Percentiles rank a stretch among this genome's conserved stretches.
Conservation (phyloP, 2,329 filamentous ascomycete species). For the Xylariaceae sp. region DNA sequence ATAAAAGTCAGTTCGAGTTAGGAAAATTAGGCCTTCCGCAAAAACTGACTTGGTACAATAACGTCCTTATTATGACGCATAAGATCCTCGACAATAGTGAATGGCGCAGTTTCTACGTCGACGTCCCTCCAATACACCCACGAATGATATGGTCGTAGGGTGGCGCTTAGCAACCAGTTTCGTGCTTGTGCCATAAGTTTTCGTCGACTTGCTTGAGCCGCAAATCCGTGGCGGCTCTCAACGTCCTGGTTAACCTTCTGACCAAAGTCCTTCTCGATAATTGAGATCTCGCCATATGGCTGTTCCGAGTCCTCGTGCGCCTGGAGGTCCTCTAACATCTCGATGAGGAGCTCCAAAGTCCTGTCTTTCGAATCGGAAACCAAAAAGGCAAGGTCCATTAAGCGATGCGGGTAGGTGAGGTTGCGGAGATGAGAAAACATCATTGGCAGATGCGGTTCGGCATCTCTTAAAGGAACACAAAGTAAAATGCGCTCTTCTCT, state of each 20-base stretch:
- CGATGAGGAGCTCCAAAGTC: slow-evolving; percentile 71
- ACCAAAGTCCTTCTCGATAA: slow-evolving; percentile 98
- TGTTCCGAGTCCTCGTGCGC: slow-evolving; percentile 72
- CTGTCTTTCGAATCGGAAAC: slow-evolving; percentile 96
- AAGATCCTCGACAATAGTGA: slow-evolving; percentile 92
- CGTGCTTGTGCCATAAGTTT: slow-evolving; percentile 98
- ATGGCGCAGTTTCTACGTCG: slow-evolving; percentile 94
- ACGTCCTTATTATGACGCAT: slow-evolving; percentile 99
- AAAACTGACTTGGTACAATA: slow-evolving; percentile 86
- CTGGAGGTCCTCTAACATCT: slow-evolving; percentile 75
- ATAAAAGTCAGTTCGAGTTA: neutral
- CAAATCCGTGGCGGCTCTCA: slow-evolving; percentile 94
- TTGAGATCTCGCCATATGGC: slow-evolving; percentile 91
- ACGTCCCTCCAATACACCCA: slow-evolving; percentile 99
- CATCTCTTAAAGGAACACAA: slow-evolving; percentile 90
- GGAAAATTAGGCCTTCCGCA: neutral
- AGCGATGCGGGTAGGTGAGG: slow-evolving; percentile 92
- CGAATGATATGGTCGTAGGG: slow-evolving; percentile 88
- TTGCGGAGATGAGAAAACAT: slow-evolving; percentile 98
- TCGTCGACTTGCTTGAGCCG: slow-evolving; percentile 85
- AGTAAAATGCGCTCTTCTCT: slow-evolving; percentile 91
- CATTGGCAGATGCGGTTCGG: slow-evolving; percentile 87
- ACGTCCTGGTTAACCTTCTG: slow-evolving; percentile 98
- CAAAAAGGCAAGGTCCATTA: slow-evolving; percentile 93
- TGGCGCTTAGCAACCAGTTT: slow-evolving; percentile 94